A percentile compares a stretch with the other conserved stretches of the same genome.
Evolutionary conservation across 2,329 filamentous ascomycete species (phyloP).

Genomic region (Pestalotiopsis sp.): DNA sequence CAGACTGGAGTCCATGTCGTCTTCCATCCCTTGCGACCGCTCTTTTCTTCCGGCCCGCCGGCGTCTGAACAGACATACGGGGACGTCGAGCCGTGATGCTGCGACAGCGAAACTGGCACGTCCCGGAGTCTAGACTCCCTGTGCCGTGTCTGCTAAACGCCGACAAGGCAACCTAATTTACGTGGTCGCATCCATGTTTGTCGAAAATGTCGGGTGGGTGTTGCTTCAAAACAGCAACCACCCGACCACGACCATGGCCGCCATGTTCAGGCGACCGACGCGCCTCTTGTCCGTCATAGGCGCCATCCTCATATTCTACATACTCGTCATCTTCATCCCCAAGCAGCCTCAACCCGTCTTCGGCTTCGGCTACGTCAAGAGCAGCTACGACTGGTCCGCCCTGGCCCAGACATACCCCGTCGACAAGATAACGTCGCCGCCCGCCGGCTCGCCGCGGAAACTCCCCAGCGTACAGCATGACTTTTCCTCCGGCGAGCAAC

Average conservation of each 20-base stretch:
- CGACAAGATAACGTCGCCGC: slow-evolving; percentile 9
- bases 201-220: slow-evolving; percentile 15
- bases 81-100: background rate
- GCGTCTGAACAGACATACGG: background rate
- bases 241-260: slow-evolving; percentile 10
- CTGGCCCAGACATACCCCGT: slow-evolving; percentile 16
- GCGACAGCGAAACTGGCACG: background rate
- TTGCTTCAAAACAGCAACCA: slow-evolving; percentile 12
- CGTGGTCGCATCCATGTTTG: slow-evolving; percentile 9
- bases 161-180: background rate
- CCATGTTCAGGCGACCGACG: slow-evolving; percentile 14
- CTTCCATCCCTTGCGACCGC: background rate
- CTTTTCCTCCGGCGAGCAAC: slow-evolving; percentile 10
- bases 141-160: background rate
- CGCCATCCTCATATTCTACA: slow-evolving; percentile 15
- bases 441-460: slow-evolving; percentile 6
- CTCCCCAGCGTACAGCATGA: slow-evolving; percentile 39
- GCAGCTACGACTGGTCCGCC: slow-evolving; percentile 18
- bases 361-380: slow-evolving; percentile 15
- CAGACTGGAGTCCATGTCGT: background rate
- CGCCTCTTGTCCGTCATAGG: slow-evolving; percentile 13
- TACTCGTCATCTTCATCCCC: slow-evolving; percentile 17
- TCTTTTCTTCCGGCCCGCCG: background rate
- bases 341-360: slow-evolving; percentile 9
- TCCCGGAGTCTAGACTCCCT: background rate